A percentile compares a stretch with the other conserved stretches of the same genome.
Evolutionary conservation across 1,139 yeast species (phyloP).

Genomic region (Candida gigantensis): DNA sequence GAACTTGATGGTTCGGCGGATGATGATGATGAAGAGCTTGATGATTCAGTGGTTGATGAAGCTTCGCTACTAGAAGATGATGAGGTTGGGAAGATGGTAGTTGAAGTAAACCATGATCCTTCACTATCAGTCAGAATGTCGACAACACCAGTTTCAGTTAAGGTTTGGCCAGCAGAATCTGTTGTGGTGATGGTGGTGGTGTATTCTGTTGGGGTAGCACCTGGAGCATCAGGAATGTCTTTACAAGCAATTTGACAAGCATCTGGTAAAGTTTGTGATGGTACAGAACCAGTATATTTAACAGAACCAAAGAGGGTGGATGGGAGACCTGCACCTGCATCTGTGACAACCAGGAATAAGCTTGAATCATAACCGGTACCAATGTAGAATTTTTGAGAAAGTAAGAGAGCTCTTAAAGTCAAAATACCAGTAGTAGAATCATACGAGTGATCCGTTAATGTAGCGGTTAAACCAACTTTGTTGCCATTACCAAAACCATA

Average conservation of each 20-base stretch:
- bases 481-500: slow-evolving; percentile 36
- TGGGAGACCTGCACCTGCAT: slow-evolving; percentile 18
- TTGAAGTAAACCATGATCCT: too few species aligned
- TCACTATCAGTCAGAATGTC: too few species aligned
- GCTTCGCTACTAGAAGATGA: slow-evolving; percentile 15
- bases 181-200: slow-evolving; percentile 6
- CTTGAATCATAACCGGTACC: slow-evolving; percentile 23
- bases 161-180: too few species aligned
- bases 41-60: neutral
- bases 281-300: slow-evolving; percentile 16
- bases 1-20: too few species aligned
- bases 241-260: slow-evolving; percentile 16
- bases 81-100: slow-evolving; percentile 20
- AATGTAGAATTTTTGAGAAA: slow-evolving; percentile 22
- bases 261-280: slow-evolving; percentile 9
- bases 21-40: neutral
- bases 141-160: too few species aligned
- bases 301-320: slow-evolving; percentile 15
- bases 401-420: slow-evolving; percentile 7
- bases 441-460: slow-evolving; percentile 20
- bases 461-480: slow-evolving; percentile 22
- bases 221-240: slow-evolving; percentile 11
- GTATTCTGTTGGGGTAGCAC: slow-evolving; percentile 4
- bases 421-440: slow-evolving; percentile 22
- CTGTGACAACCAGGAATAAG: slow-evolving; percentile 16